Percentiles rank a stretch among this genome's conserved stretches.
Evolutionary conservation across 257 asterid genomes (phyloP).

Genomic region (Anisodus tanguticus): DNA sequence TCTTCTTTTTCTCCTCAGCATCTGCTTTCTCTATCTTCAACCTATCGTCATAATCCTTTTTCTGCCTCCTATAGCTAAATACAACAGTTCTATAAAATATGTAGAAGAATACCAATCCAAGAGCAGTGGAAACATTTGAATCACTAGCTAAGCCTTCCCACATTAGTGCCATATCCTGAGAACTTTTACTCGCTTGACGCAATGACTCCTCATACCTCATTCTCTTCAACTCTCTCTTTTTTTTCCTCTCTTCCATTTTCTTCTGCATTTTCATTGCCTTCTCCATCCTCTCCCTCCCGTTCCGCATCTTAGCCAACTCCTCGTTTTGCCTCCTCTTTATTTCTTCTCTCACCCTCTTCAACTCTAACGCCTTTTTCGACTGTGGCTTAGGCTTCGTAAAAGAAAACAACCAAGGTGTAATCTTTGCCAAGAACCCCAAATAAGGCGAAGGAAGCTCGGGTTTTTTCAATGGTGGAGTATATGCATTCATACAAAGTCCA

Average conservation of each 20-base stretch:
- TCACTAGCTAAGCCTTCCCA: slow-evolving; percentile 80
- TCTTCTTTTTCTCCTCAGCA: slow-evolving; percentile 90
- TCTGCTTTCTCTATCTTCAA: slow-evolving; percentile 87
- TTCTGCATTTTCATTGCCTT: slow-evolving; percentile 59
- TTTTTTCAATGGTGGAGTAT: slow-evolving; percentile 70
- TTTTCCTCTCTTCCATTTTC: slow-evolving; percentile 76
- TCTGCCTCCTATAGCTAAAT: slow-evolving; percentile 79
- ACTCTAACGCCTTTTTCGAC: slow-evolving; percentile 84
- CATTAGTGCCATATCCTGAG: slow-evolving; percentile 54
- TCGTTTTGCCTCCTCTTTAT: slow-evolving; percentile 40
- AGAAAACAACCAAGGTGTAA: slow-evolving; percentile 62
- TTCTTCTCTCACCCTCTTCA: slow-evolving; percentile 67
- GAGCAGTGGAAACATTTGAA: slow-evolving; percentile 64
- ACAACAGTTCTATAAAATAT: slow-evolving; percentile 80
- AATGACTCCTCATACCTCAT: slow-evolving; percentile 52
- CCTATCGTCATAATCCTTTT: slow-evolving; percentile 95
- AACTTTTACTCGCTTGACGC: slow-evolving; percentile 54
- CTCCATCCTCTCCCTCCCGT: slow-evolving; percentile 64
- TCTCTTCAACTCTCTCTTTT: slow-evolving; percentile 62
- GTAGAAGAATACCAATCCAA: slow-evolving; percentile 79
- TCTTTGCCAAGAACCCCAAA: slow-evolving; percentile 61
- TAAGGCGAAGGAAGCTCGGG: slow-evolving; percentile 76
- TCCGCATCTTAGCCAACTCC: slow-evolving; percentile 55
- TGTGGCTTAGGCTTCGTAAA: slow-evolving; percentile 69
- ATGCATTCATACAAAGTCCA: slow-evolving; percentile 80